Conservation (phyloP, 805 yeast genomes). For the Ogataea glucozyma region DNA sequence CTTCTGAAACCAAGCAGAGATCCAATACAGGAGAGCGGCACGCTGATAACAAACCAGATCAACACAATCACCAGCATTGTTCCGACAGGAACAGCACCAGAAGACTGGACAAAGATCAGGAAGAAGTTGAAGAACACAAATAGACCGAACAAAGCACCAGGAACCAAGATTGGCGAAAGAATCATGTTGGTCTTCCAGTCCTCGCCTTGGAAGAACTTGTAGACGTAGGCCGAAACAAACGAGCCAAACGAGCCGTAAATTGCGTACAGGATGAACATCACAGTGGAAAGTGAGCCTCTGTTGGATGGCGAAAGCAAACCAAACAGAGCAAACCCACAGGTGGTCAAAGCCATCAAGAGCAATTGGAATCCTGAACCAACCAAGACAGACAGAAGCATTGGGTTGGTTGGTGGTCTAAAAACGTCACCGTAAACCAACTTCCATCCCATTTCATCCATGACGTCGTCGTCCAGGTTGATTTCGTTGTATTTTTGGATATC, state of each 20-base stretch:
- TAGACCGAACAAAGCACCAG: slow-evolving; percentile 66
- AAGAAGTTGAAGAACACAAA: slow-evolving; percentile 79
- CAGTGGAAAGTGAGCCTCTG: slow-evolving; percentile 90
- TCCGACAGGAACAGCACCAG: slow-evolving; percentile 94
- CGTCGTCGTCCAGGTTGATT: slow-evolving; percentile 80
- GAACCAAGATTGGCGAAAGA: slow-evolving; percentile 81
- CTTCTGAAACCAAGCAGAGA: slow-evolving; percentile 75
- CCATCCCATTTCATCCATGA: slow-evolving; percentile 96
- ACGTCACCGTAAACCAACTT: slow-evolving; percentile 94
- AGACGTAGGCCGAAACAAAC: slow-evolving; percentile 79
- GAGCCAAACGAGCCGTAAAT: slow-evolving; percentile 82
- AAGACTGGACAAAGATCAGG: slow-evolving; percentile 72
- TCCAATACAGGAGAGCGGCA: slow-evolving; percentile 85
- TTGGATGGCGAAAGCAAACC: slow-evolving; percentile 93
- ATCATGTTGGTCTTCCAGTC: slow-evolving; percentile 85
- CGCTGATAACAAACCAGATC: slow-evolving; percentile 83
- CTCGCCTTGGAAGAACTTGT: slow-evolving; percentile 89
- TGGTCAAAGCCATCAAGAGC: slow-evolving; percentile 69
- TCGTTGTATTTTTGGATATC: slow-evolving; percentile 90
- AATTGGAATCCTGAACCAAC: slow-evolving; percentile 90
- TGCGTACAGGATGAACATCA: slow-evolving; percentile 82
- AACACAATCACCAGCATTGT: slow-evolving; percentile 78
- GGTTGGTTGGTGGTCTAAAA: slow-evolving; percentile 75
- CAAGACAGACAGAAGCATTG: slow-evolving; percentile 72
- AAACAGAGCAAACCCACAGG: slow-evolving; percentile 78